phyloP scores from a whole-genome alignment of 2,329 filamentous ascomycete species.

The Calonectria leucothoes region DNA sequence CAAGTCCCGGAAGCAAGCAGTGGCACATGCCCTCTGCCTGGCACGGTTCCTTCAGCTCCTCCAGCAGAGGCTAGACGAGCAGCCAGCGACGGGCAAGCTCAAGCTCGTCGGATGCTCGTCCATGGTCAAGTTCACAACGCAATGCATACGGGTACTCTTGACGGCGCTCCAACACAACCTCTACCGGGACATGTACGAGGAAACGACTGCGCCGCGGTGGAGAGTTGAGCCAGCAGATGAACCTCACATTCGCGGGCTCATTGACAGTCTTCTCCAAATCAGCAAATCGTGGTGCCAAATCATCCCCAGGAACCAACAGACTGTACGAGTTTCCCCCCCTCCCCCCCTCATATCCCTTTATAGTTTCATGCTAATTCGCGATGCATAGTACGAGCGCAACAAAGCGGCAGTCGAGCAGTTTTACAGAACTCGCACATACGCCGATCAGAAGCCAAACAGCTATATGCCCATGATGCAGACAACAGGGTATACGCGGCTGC shows the following conservation, averaged over 20 bases:
- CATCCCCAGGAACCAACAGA: constrained; percentile 42
- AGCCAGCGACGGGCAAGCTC: constrained; percentile 37
- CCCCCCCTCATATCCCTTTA: no score
- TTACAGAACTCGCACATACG: constrained; percentile 44
- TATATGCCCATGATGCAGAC: constrained; percentile 21
- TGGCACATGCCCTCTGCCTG: constrained; percentile 51
- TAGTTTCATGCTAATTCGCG: neutral
- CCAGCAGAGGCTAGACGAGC: constrained; percentile 43
- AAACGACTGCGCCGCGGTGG: constrained; percentile 52
- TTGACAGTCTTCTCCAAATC: constrained; percentile 48
- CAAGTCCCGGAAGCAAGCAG: constrained; percentile 52
- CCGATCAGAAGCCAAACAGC: constrained; percentile 33
- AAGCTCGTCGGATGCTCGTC: constrained; percentile 46
- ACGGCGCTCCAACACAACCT: constrained; percentile 50
- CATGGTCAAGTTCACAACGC: constrained; percentile 46
- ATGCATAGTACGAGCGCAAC: constrained; percentile 43
- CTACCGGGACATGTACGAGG: constrained; percentile 47
- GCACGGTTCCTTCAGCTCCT: constrained; percentile 51
- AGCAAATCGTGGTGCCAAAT: constrained; percentile 48
- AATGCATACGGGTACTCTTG: constrained; percentile 48
- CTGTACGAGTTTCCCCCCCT: constrained; percentile 26
- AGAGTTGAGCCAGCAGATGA: constrained; percentile 47
- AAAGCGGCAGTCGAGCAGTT: constrained; percentile 46
- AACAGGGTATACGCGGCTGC: constrained; percentile 30
- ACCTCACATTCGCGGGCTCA: constrained; percentile 45